These are phyloP conservation scores for Exophiala viscosa DNA, from an alignment of 2,329 filamentous ascomycete species.

Conservation along the genomic window DNA sequence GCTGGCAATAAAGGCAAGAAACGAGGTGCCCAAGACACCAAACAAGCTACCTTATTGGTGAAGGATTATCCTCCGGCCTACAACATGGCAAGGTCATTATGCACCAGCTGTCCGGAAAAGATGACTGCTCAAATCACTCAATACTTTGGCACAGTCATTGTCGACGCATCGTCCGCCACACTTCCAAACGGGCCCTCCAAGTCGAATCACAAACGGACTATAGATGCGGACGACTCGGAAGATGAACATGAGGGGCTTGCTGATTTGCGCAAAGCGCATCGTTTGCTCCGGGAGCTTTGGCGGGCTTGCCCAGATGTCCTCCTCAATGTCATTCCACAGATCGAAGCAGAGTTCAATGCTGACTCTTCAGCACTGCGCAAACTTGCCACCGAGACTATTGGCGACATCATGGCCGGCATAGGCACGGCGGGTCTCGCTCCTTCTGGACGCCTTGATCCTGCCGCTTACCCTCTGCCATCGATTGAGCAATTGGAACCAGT, in stretches of 20 bases:
- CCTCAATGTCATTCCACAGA: conserved; percentile 86
- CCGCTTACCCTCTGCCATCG: conserved; percentile 68
- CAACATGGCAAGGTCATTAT: conserved; percentile 93
- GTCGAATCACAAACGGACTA: conserved; percentile 41
- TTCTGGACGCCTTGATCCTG: conserved; percentile 68
- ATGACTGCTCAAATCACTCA: conserved; percentile 93
- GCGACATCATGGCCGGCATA: conserved; percentile 91
- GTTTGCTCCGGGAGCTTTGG: conserved; percentile 88
- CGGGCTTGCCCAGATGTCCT: conserved; percentile 82
- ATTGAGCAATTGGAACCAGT: conserved; percentile 60
- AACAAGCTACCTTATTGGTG: conserved; percentile 75
- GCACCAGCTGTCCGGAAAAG: conserved; percentile 82
- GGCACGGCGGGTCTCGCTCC: conserved; percentile 83
- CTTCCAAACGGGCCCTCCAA: conserved; percentile 39
- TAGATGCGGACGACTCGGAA: conserved; percentile 59
- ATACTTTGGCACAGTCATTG: conserved; percentile 95
- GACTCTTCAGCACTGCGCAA: conserved; percentile 83
- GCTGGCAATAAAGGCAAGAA: conserved; percentile 56
- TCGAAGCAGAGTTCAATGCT: conserved; percentile 86
- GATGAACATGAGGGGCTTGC: conserved; percentile 78
- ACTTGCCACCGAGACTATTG: conserved; percentile 87
- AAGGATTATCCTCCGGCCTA: conserved; percentile 91
- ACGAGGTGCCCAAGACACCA: conserved; percentile 60
- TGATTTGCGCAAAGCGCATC: conserved; percentile 85
- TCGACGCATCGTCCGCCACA: conserved; percentile 63